A percentile compares a stretch with the other conserved stretches of the same genome.
Conservation (phyloP, 2,329 filamentous ascomycete genomes). For the Nothophoma quercina region DNA sequence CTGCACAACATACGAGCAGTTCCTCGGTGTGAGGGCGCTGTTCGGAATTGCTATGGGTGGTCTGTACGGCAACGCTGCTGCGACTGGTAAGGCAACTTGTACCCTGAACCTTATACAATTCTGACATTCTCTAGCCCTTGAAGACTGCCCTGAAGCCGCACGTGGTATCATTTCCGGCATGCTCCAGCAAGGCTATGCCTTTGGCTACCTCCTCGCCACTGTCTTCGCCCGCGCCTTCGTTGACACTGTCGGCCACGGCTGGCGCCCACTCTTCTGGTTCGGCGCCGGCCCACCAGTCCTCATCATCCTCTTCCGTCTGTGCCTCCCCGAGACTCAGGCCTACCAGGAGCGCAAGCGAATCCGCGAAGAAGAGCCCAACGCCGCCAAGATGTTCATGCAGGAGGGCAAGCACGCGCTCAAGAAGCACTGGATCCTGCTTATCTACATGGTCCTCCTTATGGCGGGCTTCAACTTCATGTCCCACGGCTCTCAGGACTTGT, state of each 20-base stretch:
- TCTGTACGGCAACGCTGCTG: slow-evolving; percentile 67
- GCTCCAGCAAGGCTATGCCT: slow-evolving; percentile 70
- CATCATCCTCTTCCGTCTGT: slow-evolving; percentile 80
- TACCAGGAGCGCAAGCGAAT: slow-evolving; percentile 73
- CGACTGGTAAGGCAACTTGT: slow-evolving; percentile 52
- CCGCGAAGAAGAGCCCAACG: slow-evolving; percentile 64
- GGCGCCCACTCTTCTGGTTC: slow-evolving; percentile 91
- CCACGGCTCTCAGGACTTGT: slow-evolving; percentile 75
- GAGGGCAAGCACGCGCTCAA: slow-evolving; percentile 82
- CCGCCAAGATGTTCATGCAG: slow-evolving; percentile 72
- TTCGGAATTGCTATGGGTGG: slow-evolving; percentile 72
- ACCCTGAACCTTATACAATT: not conserved
- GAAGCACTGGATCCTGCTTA: slow-evolving; percentile 79
- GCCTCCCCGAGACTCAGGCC: slow-evolving; percentile 78
- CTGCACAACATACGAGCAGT: slow-evolving; percentile 64
- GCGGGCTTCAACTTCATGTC: slow-evolving; percentile 93
- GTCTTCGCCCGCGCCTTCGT: slow-evolving; percentile 69
- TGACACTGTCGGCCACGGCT: slow-evolving; percentile 78
- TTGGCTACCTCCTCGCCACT: slow-evolving; percentile 69
- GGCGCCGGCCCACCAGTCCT: slow-evolving; percentile 80
- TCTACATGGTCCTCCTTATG: slow-evolving; percentile 87
- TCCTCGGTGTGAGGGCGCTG: slow-evolving; percentile 65
- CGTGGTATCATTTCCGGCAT: slow-evolving; percentile 68
- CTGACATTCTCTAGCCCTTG: slow-evolving; percentile 54
- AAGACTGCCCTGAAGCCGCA: slow-evolving; percentile 66